These are phyloP conservation scores for Lasiodiplodia hormozganensis DNA, from an alignment of 2,329 filamentous ascomycete species.

Conservation along the genomic window DNA sequence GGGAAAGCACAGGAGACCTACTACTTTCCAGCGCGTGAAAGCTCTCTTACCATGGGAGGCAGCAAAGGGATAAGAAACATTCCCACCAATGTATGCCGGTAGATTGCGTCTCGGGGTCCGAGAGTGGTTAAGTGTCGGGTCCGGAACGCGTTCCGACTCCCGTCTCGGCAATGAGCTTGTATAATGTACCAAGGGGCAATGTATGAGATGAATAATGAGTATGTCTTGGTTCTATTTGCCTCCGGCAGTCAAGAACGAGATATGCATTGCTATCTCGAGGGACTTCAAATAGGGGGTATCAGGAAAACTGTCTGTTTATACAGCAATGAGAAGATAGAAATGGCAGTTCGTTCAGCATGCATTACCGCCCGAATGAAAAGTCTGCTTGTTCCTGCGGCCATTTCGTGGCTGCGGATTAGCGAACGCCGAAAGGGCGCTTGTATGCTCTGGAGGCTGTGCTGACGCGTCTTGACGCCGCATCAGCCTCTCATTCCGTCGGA, in stretches of 20 bases:
- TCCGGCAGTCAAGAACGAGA: neutral
- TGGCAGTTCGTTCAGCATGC: no score
- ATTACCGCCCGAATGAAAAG: neutral
- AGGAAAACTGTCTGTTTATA: neutral
- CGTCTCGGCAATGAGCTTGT: neutral
- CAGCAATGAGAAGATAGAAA: neutral
- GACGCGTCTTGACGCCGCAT: neutral
- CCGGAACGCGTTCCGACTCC: neutral
- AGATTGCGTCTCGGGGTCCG: neutral
- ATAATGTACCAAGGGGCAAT: neutral
- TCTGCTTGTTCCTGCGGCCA: neutral
- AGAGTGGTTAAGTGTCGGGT: neutral
- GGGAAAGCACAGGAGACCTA: neutral
- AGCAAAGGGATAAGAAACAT: neutral
- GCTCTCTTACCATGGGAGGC: neutral
- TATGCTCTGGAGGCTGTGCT: neutral
- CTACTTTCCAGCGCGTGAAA: neutral
- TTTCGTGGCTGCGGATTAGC: neutral
- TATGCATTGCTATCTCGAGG: neutral
- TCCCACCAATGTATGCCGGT: neutral
- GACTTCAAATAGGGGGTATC: neutral
- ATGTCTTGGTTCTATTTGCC: neutral
- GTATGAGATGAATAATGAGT: neutral
- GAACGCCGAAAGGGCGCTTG: neutral
- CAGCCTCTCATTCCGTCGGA: neutral